These are phyloP conservation scores for Sphaerulina vaccinii DNA, from an alignment of 2,329 filamentous ascomycete species.

Conservation along the genomic window DNA sequence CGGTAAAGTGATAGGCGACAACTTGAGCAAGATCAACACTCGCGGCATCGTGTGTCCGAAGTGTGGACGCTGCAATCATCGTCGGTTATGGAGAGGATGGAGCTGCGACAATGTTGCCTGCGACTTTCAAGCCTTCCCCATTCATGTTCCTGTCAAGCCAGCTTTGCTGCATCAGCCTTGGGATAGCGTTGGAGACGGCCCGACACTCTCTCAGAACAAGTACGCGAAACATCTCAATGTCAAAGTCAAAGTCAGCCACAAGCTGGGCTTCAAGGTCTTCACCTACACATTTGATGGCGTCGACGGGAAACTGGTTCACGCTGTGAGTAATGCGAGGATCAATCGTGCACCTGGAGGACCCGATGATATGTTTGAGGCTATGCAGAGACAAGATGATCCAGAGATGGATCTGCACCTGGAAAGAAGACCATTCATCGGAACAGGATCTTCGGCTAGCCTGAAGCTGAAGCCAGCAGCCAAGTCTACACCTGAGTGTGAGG, in stretches of 20 bases:
- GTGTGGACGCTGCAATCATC: slow-evolving; percentile 62
- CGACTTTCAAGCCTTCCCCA: slow-evolving; percentile 38
- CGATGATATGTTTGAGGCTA: slow-evolving; percentile 58
- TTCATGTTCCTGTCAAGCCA: slow-evolving; percentile 29
- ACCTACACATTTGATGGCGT: slow-evolving; percentile 50
- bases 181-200: slow-evolving; percentile 33
- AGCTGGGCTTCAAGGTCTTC: slow-evolving; percentile 44
- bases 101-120: slow-evolving; percentile 56
- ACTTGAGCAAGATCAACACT: slow-evolving; percentile 55
- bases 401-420: slow-evolving; percentile 40
- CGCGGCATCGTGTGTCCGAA: slow-evolving; percentile 65
- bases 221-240: slow-evolving; percentile 35
- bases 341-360: slow-evolving; percentile 56
- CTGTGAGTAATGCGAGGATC: slow-evolving; percentile 56
- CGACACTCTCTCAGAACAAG: slow-evolving; percentile 30
- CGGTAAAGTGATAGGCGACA: slow-evolving; percentile 44
- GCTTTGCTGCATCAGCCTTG: slow-evolving; percentile 30
- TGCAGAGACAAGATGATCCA: slow-evolving; percentile 37
- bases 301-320: slow-evolving; percentile 51
- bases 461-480: background rate
- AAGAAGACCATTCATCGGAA: slow-evolving; percentile 29
- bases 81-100: slow-evolving; percentile 63
- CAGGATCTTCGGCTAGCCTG: background rate
- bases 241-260: slow-evolving; percentile 34
- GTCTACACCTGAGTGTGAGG: background rate